phyloP scores from a whole-genome alignment of 371 early-diverging fungal genomes.

The Mortierella sp. region DNA sequence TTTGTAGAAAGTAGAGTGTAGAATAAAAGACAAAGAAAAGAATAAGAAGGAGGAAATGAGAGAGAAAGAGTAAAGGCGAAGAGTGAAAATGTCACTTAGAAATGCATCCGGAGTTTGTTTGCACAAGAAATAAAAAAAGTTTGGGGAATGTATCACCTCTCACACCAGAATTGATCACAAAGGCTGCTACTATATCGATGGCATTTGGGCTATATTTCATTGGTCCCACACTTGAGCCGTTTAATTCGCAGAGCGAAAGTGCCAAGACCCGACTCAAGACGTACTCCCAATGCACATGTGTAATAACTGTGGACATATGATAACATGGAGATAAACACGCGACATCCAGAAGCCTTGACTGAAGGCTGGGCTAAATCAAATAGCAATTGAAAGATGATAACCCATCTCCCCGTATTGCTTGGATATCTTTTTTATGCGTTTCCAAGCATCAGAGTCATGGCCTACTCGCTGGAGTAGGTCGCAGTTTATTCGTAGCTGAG shows the following conservation, averaged over 20 bases:
- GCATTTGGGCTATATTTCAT: no score
- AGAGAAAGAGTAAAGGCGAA: background rate
- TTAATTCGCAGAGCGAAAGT: background rate
- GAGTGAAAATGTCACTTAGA: conserved; percentile 12
- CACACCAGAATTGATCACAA: background rate
- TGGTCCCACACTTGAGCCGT: no score
- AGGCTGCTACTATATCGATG: background rate
- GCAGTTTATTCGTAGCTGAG: background rate
- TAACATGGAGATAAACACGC: background rate
- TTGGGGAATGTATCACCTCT: background rate
- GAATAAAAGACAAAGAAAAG: background rate
- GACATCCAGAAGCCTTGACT: background rate
- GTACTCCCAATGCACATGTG: background rate
- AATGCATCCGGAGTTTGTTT: background rate
- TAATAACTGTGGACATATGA: background rate
- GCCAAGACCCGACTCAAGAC: background rate
- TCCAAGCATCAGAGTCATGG: no score
- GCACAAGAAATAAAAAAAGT: background rate
- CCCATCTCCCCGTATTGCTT: background rate
- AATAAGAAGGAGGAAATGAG: background rate
- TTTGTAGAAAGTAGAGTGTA: background rate
- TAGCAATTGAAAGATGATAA: background rate
- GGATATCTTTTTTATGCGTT: background rate
- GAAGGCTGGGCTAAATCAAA: background rate
- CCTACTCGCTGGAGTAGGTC: background rate